phyloP scores from a whole-genome alignment of 805 yeast genomes.

The Candida rishiriensis region DNA sequence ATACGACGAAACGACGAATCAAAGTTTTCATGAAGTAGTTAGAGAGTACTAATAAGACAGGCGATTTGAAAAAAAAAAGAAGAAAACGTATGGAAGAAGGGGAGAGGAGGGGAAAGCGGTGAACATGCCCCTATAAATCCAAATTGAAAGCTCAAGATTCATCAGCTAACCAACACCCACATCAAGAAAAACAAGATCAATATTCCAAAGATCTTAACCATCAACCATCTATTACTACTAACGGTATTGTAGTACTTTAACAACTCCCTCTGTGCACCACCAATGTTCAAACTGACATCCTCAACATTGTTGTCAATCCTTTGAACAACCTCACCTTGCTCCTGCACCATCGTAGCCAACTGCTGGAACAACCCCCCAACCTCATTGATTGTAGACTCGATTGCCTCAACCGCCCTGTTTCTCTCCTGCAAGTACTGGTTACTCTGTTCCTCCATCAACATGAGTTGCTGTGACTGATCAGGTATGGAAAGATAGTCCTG shows the following conservation, averaged over 20 bases:
- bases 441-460: conserved; percentile 81
- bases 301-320: conserved; percentile 94
- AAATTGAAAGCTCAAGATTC: too few relatives aligned
- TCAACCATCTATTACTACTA: conserved; percentile 88
- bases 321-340: conserved; percentile 94
- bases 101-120: too few relatives aligned
- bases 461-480: conserved; percentile 76
- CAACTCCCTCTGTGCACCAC: conserved; percentile 92
- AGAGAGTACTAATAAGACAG: not conserved
- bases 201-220: conserved; percentile 83
- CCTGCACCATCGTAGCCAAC: conserved; percentile 94
- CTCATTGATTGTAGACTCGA: conserved; percentile 94
- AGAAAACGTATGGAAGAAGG: not conserved
- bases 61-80: not conserved
- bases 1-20: too few relatives aligned
- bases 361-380: conserved; percentile 94
- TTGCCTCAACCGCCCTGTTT: conserved; percentile 88
- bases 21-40: too few relatives aligned
- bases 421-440: conserved; percentile 75
- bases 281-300: conserved; percentile 82
- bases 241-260: conserved; percentile 85
- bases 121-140: too few relatives aligned
- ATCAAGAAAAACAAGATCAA: conserved; percentile 68
- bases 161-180: conserved; percentile 74
- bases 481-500: conserved; percentile 67